Percentiles rank a stretch among this genome's conserved stretches.
phyloP scores from a whole-genome alignment of 345 rosid genomes.

The Melastoma malabathricum region DNA sequence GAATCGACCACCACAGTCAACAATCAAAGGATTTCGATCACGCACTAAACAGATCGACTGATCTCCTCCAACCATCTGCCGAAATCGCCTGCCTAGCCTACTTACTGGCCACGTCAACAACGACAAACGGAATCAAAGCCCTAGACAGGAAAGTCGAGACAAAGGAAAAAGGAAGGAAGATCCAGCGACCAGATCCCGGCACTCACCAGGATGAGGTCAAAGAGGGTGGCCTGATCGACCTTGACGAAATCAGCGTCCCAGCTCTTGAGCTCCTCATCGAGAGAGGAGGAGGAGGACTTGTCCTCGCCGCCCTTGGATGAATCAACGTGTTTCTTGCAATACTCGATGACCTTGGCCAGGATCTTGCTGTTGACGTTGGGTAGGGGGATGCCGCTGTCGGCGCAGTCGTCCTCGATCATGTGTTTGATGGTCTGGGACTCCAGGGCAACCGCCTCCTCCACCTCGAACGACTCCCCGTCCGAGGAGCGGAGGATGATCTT shows the following conservation, averaged over 20 bases:
- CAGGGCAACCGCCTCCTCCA: constrained; percentile 19
- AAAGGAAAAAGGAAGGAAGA: no score
- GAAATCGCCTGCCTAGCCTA: no score
- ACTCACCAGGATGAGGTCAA: constrained; percentile 23
- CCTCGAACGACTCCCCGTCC: constrained; percentile 23
- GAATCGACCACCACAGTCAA: no score
- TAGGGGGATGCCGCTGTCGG: constrained; percentile 20
- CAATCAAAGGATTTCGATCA: no score
- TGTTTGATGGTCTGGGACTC: constrained; percentile 25
- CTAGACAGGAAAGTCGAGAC: no score
- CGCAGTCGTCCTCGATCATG: constrained; percentile 29
- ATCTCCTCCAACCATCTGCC: no score
- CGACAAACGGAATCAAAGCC: no score
- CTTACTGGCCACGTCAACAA: no score
- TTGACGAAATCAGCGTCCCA: constrained; percentile 25
- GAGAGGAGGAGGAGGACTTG: background rate
- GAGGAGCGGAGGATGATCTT: constrained; percentile 11
- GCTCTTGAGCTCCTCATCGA: constrained; percentile 12
- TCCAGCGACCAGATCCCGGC: no score
- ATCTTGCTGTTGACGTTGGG: constrained; percentile 26
- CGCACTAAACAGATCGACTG: no score
- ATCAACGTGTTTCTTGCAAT: constrained; percentile 25
- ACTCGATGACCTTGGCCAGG: constrained; percentile 25
- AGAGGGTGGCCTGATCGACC: constrained; percentile 23
- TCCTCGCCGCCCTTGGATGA: constrained; percentile 4